Conservation (phyloP, 2,329 filamentous ascomycete genomes). For the Helminthosporium solani region DNA sequence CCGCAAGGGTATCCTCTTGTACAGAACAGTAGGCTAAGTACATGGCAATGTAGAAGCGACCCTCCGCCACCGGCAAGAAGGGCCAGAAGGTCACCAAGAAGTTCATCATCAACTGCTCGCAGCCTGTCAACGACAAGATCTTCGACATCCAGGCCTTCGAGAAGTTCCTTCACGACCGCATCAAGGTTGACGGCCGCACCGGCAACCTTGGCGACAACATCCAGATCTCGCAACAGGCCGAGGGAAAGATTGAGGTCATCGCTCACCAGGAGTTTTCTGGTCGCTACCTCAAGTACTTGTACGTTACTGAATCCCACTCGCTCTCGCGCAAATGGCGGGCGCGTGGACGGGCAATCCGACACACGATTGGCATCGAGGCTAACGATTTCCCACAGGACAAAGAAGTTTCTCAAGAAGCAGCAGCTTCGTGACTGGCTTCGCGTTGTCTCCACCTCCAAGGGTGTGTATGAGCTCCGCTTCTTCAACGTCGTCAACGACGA, state of each 20-base stretch:
- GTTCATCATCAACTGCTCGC: conserved; percentile 99
- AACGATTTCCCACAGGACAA: conserved; percentile 70
- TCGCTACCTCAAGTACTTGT: conserved; percentile 99
- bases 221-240: conserved; percentile 83
- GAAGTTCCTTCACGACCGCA: conserved; percentile 99
- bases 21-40: conserved; percentile 93
- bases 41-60: conserved; percentile 58
- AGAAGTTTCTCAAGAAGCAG: conserved; percentile 99
- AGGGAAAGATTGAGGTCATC: conserved; percentile 97
- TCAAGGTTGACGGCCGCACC: conserved; percentile 99
- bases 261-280: conserved; percentile 97
- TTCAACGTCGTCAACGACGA: conserved; percentile 99
- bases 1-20: conserved; percentile 51
- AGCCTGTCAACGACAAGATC: conserved; percentile 99
- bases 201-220: conserved; percentile 96
- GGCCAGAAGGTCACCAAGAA: conserved; percentile 80
- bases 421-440: conserved; percentile 99
- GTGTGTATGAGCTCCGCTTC: conserved; percentile 99
- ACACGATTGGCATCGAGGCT: conserved; percentile 6
- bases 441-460: conserved; percentile 95
- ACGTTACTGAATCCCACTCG: conserved; percentile 46
- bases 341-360: too few relatives aligned
- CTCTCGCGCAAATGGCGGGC: too few relatives aligned
- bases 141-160: conserved; percentile 98
- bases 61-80: conserved; percentile 51